phyloP scores from a whole-genome alignment of 1,139 yeast genomes.

The Taphrina populina region DNA sequence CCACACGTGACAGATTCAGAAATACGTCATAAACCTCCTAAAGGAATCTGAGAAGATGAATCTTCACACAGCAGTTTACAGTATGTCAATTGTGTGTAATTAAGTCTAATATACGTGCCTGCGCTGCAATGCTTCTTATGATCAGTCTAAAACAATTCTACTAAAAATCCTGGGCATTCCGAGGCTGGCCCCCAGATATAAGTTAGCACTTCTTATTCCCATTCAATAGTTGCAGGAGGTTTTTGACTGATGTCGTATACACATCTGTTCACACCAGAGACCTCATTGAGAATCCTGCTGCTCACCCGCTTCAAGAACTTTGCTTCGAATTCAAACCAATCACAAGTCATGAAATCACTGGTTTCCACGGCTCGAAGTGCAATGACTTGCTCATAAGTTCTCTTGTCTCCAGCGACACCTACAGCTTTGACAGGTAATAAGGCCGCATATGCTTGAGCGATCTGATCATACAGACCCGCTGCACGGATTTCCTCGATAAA shows the following conservation, averaged over 20 bases:
- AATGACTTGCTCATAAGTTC: constrained; percentile 98
- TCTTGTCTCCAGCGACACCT: constrained; percentile 99
- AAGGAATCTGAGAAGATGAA: no score
- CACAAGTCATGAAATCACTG: constrained; percentile 98
- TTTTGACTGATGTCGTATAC: constrained; percentile 97
- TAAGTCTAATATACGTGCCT: no score
- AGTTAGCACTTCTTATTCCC: constrained; percentile 93
- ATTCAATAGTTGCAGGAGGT: constrained; percentile 99
- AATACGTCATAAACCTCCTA: no score
- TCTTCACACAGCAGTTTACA: no score
- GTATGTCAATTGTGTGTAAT: no score
- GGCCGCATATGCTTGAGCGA: constrained; percentile 97
- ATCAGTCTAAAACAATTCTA: no score
- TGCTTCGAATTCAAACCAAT: constrained; percentile 95
- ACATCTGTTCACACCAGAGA: constrained; percentile 97
- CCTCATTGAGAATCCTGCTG: constrained; percentile 96
- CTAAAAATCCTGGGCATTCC: no score
- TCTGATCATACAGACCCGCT: constrained; percentile 88
- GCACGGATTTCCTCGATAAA: constrained; percentile 92
- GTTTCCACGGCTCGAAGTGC: constrained; percentile 98
- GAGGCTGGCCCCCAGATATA: no score
- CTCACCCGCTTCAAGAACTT: constrained; percentile 89
- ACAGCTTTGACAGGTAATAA: constrained; percentile 95
- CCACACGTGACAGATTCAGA: no score
- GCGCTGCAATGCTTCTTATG: no score